These are phyloP conservation scores for Cyclostephanos tholiformis DNA, from an alignment of 108 stramenopile genomes.

Conservation along the genomic window DNA sequence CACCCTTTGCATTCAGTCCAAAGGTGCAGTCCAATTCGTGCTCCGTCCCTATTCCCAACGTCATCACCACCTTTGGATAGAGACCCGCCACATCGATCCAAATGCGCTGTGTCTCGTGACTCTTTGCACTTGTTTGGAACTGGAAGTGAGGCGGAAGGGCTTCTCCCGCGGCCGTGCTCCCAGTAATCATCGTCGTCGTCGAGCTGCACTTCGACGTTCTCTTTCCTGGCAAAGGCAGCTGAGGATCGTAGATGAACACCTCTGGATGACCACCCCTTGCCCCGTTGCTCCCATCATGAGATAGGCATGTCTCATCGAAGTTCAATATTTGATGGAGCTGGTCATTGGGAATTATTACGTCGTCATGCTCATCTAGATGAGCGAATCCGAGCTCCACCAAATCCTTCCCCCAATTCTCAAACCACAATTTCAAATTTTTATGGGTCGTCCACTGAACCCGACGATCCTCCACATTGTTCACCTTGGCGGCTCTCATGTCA, in stretches of 20 bases:
- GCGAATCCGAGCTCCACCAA: no score
- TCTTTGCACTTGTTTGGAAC: no score
- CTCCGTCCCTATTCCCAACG: no score
- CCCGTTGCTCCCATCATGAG: constrained; percentile 12
- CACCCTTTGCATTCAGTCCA: no score
- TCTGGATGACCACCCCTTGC: constrained; percentile 13
- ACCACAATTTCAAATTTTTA: neutral
- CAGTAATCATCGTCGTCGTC: constrained; percentile 14
- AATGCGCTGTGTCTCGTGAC: no score
- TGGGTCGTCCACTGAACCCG: constrained; percentile 9
- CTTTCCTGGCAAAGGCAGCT: constrained; percentile 7
- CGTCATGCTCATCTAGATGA: no score
- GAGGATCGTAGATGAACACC: constrained; percentile 4
- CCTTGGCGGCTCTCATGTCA: neutral
- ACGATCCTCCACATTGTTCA: constrained; percentile 1
- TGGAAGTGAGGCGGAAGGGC: neutral
- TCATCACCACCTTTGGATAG: no score
- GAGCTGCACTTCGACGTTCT: neutral
- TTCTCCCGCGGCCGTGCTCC: constrained; percentile 17
- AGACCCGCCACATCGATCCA: no score
- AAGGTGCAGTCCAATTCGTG: no score
- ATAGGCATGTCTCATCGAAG: constrained; percentile 16
- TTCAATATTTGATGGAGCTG: constrained; percentile 22
- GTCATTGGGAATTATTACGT: no score
- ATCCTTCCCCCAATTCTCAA: constrained; percentile 12